Evolutionary conservation across 208 protist species (phyloP), one percentile per base, ranked within the genome.

Genomic region (Jaenimonas drosophilae): DNA sequence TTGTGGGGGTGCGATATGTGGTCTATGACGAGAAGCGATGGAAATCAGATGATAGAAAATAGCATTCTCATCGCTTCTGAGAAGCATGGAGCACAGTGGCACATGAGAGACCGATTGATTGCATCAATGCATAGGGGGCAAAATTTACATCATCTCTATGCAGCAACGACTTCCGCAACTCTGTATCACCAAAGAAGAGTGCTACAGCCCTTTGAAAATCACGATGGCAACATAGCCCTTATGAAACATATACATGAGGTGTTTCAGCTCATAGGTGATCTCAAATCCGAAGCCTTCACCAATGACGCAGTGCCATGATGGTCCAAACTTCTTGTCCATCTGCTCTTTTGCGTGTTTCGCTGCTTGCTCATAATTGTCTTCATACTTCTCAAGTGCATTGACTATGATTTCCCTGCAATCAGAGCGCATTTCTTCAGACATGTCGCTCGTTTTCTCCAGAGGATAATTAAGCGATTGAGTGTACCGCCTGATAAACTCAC

Each of bases 301-400:
- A 33, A 97, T 96, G n/a, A 97, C 76, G 31, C 88, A 95, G 49
- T 96, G 82, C 91, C 91, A 97, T 2, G 76, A 87, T 6, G 77
- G 62, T 23, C 92, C 92, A 54, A 88, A 97, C 62, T 97, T 96
- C 53, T 96, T 96, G 61, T 97, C 91, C 89, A 97, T 96, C 46
- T 84, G 74, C 54, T 95, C 92, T 54, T 97, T 97, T 12, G 94
- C 70, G 25, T 95, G 71, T 57, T 94, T 96, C 14, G 89, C 88
- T 12, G 94, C 94, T 24, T 79, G 72, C 47, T 97, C 93, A 45
- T 96, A 96, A 55, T 87, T 95, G 48, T 85, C 79, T 33, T 89
- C 84, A 26, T 80, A 76, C 54, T 91, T 97, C 67, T 88, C 89
- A 38, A 96, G 72, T 1, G 89, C 94, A 43, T 96, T 96, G 24